phyloP scores from a whole-genome alignment of 441 rosid genomes.

The Erysimum cheiri region DNA sequence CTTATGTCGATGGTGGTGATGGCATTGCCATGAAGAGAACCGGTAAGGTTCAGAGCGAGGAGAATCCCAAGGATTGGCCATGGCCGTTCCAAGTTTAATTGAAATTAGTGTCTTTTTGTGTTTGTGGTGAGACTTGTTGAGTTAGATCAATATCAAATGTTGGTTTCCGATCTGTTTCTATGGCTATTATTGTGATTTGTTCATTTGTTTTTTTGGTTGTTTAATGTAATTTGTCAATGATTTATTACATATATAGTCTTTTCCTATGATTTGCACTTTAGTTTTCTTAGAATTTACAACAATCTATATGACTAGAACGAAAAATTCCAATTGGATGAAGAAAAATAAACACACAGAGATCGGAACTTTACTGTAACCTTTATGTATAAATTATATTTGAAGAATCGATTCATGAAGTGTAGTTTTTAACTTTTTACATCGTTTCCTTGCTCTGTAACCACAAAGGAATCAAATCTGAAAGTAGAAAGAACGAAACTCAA shows the following conservation, averaged over 20 bases:
- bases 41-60: slow-evolving; percentile 59
- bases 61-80: slow-evolving; percentile 85
- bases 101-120: background rate
- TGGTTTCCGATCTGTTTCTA: slow-evolving; percentile 33
- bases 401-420: background rate
- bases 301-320: background rate
- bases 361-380: background rate
- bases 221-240: slow-evolving; percentile 27
- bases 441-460: background rate
- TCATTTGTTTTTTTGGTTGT: slow-evolving; percentile 25
- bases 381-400: background rate
- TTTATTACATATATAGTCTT: slow-evolving; percentile 21
- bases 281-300: background rate
- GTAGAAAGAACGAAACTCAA: slow-evolving; percentile 2
- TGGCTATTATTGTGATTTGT: slow-evolving; percentile 35
- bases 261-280: slow-evolving; percentile 12
- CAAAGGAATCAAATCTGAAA: slow-evolving; percentile 2
- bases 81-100: slow-evolving; percentile 82
- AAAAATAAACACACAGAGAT: background rate
- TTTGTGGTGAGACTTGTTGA: slow-evolving; percentile 13
- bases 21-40: slow-evolving; percentile 45
- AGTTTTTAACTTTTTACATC: background rate
- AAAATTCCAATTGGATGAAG: background rate
- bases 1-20: slow-evolving; percentile 60
- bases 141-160: slow-evolving; percentile 33